Evolutionary conservation across 2,329 filamentous ascomycete species (phyloP).

Genomic region (Verticillium nubilum): DNA sequence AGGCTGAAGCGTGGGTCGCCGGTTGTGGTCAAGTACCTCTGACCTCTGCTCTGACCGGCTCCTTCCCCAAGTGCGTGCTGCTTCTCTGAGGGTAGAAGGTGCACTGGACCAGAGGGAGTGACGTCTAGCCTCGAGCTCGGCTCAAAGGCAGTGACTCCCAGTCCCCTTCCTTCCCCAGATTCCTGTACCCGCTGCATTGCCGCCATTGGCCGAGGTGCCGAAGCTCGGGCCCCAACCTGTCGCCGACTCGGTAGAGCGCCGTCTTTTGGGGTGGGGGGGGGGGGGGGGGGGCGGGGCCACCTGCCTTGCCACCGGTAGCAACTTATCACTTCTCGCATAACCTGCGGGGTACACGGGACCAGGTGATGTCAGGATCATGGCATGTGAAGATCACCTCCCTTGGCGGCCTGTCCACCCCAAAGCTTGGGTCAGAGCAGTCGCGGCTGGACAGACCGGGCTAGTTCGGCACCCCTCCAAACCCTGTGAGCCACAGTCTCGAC

Average conservation of each 20-base stretch:
- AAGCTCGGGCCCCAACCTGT: conserved; percentile 12
- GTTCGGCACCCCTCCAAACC: too few species aligned
- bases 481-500: too few species aligned
- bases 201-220: conserved; percentile 44
- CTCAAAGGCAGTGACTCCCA: conserved; percentile 23
- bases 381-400: not conserved
- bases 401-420: too few species aligned
- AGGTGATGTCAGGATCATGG: not conserved
- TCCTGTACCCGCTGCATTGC: conserved; percentile 15
- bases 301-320: not conserved
- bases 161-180: not conserved
- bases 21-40: not conserved
- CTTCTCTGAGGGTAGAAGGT: not conserved
- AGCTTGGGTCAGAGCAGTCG: too few species aligned
- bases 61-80: too few species aligned
- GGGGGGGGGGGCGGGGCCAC: too few species aligned
- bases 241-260: not conserved
- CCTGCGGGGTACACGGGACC: not conserved
- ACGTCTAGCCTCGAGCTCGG: conserved; percentile 20
- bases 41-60: not conserved
- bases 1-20: not conserved
- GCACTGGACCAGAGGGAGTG: not conserved
- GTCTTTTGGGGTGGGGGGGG: too few species aligned
- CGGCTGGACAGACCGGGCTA: too few species aligned
- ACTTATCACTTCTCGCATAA: not conserved